Base-by-base conservation (phyloP, 1,284 basidiomycete genomes). In the Puccinia horiana region DNA sequence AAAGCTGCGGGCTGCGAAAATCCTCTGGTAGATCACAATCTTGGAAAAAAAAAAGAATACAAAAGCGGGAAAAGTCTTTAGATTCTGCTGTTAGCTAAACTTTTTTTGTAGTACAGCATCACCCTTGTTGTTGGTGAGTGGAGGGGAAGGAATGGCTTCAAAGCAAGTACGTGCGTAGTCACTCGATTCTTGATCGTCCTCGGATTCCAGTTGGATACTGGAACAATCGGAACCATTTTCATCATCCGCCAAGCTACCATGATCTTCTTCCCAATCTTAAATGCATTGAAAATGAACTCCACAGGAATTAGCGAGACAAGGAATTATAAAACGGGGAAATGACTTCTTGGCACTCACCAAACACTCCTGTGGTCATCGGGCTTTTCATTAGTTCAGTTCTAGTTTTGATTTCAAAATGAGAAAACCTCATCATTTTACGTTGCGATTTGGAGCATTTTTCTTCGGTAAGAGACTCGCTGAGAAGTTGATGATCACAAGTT, bases 171-270 rank as follows among this genome's bases (percentile, higher is more conserved):
- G 6, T 40, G 63, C 37, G 63, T 65, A 42, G 18, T 32, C 35
- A n/a, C 37, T 35, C 63, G 32, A 37, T 42, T 42, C 63, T 23
- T n/a, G 69, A 32, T 72, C 69, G 11, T 72, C 69, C 32, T 72
- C 44, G 16, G 69, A 72, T 29, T 72, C 69, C 20, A 52, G 69
- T 72, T 47, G 69, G 29, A 29, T 12, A 52, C 69, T 52, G 26
- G 69, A 72, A 32, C 44, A 72, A 44, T 72, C 47, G 42, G 69
- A 72, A 32, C 49, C 44, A 72, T 72, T 72, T 52, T 72, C 69
- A 52, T 72, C 69, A 29, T 72, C 69, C 1, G 69, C 69, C 40
- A 72, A 47, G 26, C 69, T 72, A 14, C 69, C 69, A 52, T 72
- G 69, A 35, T 72, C 69, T 72, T 49, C 69, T 35, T 47, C 44